phyloP scores from a whole-genome alignment of 768 basidiomycete species.

The Amanita rubescens region DNA sequence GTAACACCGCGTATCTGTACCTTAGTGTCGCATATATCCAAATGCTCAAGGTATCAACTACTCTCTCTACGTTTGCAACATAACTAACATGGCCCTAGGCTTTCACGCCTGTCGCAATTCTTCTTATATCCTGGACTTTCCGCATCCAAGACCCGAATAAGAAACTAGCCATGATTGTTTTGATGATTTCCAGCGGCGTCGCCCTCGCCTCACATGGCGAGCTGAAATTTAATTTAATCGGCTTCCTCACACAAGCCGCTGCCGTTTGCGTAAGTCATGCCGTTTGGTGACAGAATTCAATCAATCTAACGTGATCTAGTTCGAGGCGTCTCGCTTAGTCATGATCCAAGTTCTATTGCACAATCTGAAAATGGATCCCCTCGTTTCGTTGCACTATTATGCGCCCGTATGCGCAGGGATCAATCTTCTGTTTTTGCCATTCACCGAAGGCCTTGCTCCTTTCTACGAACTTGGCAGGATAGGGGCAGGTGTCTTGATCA shows the following conservation, averaged over 20 bases:
- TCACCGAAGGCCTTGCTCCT: conserved; percentile 87
- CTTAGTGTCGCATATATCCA: conserved; percentile 94
- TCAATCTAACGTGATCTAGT: conserved; percentile 33
- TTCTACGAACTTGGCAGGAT: conserved; percentile 64
- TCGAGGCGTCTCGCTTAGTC: conserved; percentile 90
- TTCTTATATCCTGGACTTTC: conserved; percentile 89
- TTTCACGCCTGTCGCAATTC: conserved; percentile 83
- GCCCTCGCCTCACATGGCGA: conserved; percentile 89
- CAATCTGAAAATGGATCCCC: conserved; percentile 95
- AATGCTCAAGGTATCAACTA: conserved; percentile 71
- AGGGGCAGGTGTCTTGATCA: conserved; percentile 64
- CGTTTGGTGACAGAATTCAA: conserved; percentile 3
- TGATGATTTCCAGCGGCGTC: conserved; percentile 88
- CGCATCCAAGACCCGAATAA: conserved; percentile 83
- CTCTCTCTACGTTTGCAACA: not conserved
- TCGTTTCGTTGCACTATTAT: conserved; percentile 93
- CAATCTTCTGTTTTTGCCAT: conserved; percentile 79
- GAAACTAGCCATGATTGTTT: conserved; percentile 73
- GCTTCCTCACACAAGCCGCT: conserved; percentile 82
- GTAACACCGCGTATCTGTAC: conserved; percentile 89
- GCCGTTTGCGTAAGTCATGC: conserved; percentile 66
- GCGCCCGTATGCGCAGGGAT: conserved; percentile 91
- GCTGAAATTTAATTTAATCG: conserved; percentile 73
- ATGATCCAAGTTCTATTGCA: conserved; percentile 95
- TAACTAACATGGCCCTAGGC: conserved; percentile 44